Percentiles rank a stretch among this genome's conserved stretches.
phyloP scores from a whole-genome alignment of 768 basidiomycete species.

The Suillus cothurnatus region DNA sequence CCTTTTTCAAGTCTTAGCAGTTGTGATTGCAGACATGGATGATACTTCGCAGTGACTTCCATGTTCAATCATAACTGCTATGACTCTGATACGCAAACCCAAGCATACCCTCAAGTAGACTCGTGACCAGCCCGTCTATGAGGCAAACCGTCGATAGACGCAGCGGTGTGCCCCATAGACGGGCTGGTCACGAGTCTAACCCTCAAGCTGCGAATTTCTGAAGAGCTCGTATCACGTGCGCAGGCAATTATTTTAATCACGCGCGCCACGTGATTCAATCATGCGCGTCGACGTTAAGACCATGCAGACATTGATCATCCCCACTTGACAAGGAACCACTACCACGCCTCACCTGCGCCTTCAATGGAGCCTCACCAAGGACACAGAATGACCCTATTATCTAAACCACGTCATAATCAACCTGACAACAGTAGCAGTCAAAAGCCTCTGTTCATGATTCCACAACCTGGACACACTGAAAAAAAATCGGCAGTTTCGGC shows the following conservation, averaged over 20 bases:
- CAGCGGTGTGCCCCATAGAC: too few relatives aligned
- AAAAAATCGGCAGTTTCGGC: neutral
- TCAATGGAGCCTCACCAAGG: constrained; percentile 9
- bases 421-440: constrained; percentile 1
- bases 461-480: neutral
- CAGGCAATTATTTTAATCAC: neutral
- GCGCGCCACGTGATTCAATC: constrained; percentile 15
- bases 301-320: neutral
- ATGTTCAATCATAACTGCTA: too few relatives aligned
- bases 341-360: neutral
- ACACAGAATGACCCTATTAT: neutral
- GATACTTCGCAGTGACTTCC: neutral
- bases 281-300: constrained; percentile 13
- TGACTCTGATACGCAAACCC: too few relatives aligned
- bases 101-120: too few relatives aligned
- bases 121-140: too few relatives aligned
- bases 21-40: neutral
- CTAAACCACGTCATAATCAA: neutral
- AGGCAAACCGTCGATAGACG: too few relatives aligned
- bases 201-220: too few relatives aligned
- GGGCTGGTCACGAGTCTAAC: too few relatives aligned
- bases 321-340: constrained; percentile 3
- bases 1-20: neutral
- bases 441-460: constrained; percentile 1
- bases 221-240: too few relatives aligned